These are phyloP conservation scores for Ceratonia siliqua DNA, from an alignment of 306 rosid genomes.

Conservation along the genomic window DNA sequence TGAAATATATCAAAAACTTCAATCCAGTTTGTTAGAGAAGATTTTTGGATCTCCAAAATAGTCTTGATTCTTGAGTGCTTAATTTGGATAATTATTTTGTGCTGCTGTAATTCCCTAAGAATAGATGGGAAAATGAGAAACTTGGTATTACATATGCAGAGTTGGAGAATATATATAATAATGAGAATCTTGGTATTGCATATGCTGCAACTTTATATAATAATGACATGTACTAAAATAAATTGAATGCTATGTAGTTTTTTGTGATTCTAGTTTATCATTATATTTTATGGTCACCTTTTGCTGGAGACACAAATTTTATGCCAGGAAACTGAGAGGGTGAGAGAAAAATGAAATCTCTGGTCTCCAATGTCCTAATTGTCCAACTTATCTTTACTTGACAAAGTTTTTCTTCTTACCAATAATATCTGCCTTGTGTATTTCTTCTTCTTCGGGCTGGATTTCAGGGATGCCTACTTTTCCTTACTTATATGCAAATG, in stretches of 20 bases:
- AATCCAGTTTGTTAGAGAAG: conserved; percentile 9
- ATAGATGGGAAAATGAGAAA: background rate
- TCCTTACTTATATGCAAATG: conserved; percentile 74
- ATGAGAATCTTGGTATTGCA: too few species aligned
- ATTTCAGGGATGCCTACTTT: conserved; percentile 79
- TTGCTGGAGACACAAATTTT: too few species aligned
- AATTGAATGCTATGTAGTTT: too few species aligned
- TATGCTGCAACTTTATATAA: too few species aligned
- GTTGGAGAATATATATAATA: conserved; percentile 18
- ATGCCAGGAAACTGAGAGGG: background rate
- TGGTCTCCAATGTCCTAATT: background rate
- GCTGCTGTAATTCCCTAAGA: background rate
- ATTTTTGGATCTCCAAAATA: background rate
- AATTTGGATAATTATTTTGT: conserved; percentile 8
- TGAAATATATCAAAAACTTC: background rate
- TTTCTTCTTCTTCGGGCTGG: conserved; percentile 25
- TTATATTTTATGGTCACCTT: too few species aligned
- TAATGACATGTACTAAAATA: too few species aligned
- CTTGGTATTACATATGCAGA: conserved; percentile 2
- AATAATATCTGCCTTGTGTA: background rate
- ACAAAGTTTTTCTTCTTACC: background rate
- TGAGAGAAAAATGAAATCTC: background rate
- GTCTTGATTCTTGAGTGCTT: background rate
- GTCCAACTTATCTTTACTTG: background rate
- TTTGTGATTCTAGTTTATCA: too few species aligned